Evolutionary conservation across 2,329 filamentous ascomycete genomes (phyloP).

Genomic region (Stagonosporopsis rhizophila): DNA sequence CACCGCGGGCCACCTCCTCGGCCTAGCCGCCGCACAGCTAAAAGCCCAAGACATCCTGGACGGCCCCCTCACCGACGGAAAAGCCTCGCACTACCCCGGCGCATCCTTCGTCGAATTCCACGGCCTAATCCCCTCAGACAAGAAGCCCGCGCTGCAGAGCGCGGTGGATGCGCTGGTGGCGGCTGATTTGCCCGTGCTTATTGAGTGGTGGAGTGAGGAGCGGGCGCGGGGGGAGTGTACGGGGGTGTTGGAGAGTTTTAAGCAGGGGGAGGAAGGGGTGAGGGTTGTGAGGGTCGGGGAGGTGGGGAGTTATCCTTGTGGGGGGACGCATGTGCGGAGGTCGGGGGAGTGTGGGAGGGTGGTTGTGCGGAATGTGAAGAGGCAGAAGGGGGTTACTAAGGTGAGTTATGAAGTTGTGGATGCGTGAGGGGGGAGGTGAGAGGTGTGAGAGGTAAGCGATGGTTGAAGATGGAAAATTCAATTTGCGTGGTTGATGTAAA

Average conservation of each 20-base stretch:
- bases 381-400: constrained; percentile 68
- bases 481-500: no score
- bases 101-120: constrained; percentile 71
- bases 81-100: constrained; percentile 75
- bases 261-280: constrained; percentile 48
- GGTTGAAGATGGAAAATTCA: no score
- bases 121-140: constrained; percentile 67
- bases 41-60: constrained; percentile 53
- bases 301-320: constrained; percentile 74
- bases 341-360: constrained; percentile 67
- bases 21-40: constrained; percentile 69
- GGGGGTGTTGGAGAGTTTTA: constrained; percentile 51
- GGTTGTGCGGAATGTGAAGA: constrained; percentile 70
- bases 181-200: constrained; percentile 50
- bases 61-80: constrained; percentile 66
- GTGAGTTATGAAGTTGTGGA: constrained; percentile 55
- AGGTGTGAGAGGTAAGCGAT: no score
- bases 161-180: constrained; percentile 65
- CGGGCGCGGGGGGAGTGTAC: constrained; percentile 58
- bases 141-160: constrained; percentile 61
- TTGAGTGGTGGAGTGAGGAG: constrained; percentile 72
- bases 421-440: no score
- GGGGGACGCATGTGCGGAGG: constrained; percentile 73
- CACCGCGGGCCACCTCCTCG: constrained; percentile 76
- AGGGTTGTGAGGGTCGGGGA: constrained; percentile 74